Evolutionary conservation across 805 yeast genomes (phyloP).

Genomic region (Hanseniaspora nectarophila): DNA sequence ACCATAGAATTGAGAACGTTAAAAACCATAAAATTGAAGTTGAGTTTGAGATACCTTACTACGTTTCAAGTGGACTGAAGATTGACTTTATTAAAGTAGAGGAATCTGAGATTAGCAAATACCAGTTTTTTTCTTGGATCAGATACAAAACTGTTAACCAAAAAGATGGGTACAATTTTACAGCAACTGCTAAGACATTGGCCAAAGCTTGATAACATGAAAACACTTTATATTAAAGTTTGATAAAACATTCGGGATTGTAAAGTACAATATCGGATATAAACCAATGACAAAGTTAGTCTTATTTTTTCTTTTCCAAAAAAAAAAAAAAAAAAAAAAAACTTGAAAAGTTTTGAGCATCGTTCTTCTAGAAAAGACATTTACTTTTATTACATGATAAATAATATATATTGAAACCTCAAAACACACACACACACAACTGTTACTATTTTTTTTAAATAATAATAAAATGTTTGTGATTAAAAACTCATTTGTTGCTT

Average conservation of each 20-base stretch:
- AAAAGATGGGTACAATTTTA: slow-evolving; percentile 28
- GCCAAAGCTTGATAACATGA: neutral
- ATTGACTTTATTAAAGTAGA: slow-evolving; percentile 55
- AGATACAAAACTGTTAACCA: slow-evolving; percentile 41
- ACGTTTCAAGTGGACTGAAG: slow-evolving; percentile 54
- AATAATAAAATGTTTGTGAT: neutral
- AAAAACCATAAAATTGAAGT: slow-evolving; percentile 31
- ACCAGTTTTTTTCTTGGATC: slow-evolving; percentile 72
- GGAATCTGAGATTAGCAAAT: slow-evolving; percentile 43
- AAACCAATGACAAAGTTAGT: no score
- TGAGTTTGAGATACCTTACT: slow-evolving; percentile 52
- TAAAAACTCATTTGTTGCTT: neutral
- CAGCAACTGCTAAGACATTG: slow-evolving; percentile 14
- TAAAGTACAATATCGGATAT: neutral
- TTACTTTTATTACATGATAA: neutral
- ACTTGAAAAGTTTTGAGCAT: no score
- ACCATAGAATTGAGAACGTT: neutral
- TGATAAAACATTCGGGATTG: neutral
- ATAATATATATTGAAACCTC: no score
- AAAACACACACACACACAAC: no score
- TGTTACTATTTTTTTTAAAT: neutral
- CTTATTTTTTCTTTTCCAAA: no score
- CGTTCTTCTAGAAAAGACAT: no score
- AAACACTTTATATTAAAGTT: neutral
- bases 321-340: no score